Evolutionary conservation across 2,329 filamentous ascomycete species (phyloP).

Genomic region (Ustilaginoidea virens): DNA sequence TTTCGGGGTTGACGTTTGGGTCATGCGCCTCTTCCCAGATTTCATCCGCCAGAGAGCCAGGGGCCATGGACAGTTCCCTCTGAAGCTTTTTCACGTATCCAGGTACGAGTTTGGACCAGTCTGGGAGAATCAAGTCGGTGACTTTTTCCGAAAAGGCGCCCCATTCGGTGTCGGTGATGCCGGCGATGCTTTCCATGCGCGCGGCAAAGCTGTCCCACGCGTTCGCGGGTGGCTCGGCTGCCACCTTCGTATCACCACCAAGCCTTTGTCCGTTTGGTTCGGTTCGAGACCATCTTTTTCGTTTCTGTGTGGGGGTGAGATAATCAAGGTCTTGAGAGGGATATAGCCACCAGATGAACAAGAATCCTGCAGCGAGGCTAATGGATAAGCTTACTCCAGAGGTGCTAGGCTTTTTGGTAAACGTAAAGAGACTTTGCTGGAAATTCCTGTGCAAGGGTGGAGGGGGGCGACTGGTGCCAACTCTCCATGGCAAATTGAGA

Average conservation of each 20-base stretch:
- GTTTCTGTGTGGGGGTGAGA: slow-evolving; percentile 12
- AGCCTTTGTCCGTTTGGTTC: neutral
- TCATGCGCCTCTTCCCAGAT: slow-evolving; percentile 90
- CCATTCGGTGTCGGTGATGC: slow-evolving; percentile 40
- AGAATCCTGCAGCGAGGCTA: slow-evolving; percentile 18
- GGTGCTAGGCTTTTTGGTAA: neutral
- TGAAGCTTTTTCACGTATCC: slow-evolving; percentile 71
- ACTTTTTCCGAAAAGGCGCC: slow-evolving; percentile 39
- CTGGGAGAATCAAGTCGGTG: slow-evolving; percentile 59
- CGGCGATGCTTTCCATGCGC: slow-evolving; percentile 36
- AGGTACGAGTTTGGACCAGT: slow-evolving; percentile 67
- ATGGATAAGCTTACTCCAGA: slow-evolving; percentile 12
- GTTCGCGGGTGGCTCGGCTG: slow-evolving; percentile 14
- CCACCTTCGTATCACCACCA: slow-evolving; percentile 5
- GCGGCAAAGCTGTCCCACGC: slow-evolving; percentile 34
- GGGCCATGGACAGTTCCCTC: slow-evolving; percentile 71
- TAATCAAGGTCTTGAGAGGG: slow-evolving; percentile 26
- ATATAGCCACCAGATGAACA: slow-evolving; percentile 29
- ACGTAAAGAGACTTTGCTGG: slow-evolving; percentile 3
- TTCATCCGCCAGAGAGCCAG: slow-evolving; percentile 77
- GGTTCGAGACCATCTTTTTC: neutral
- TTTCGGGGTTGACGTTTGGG: slow-evolving; percentile 71
- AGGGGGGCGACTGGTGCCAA: neutral
- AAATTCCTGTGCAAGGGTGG: neutral
- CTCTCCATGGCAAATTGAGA: slow-evolving; percentile 1